phyloP scores from a whole-genome alignment of 371 early-diverging fungal species.

The Mucor ambiguus region DNA sequence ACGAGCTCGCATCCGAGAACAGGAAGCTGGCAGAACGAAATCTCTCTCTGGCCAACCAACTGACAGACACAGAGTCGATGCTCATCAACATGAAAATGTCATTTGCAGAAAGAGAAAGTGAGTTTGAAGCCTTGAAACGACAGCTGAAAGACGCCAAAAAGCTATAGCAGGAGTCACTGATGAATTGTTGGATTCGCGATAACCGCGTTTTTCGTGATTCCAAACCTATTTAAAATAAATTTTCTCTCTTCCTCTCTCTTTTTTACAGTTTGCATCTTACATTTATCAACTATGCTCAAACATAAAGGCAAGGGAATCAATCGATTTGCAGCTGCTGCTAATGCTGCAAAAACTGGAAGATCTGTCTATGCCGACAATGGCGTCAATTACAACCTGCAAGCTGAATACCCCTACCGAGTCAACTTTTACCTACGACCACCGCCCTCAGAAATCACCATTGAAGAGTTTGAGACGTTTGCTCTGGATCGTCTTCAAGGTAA shows the following conservation, averaged over 20 bases:
- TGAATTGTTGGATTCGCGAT: slow-evolving; percentile 5
- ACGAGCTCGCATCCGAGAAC: slow-evolving; percentile 46
- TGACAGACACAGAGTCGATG: slow-evolving; percentile 61
- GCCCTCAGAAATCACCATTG: slow-evolving; percentile 79
- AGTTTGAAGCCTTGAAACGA: slow-evolving; percentile 53
- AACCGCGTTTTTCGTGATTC: slow-evolving; percentile 15
- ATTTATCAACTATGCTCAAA: slow-evolving; percentile 20
- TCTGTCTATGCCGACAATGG: slow-evolving; percentile 20
- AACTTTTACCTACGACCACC: slow-evolving; percentile 83
- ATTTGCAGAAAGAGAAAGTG: slow-evolving; percentile 73
- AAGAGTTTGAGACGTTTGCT: slow-evolving; percentile 91
- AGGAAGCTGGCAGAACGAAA: slow-evolving; percentile 57
- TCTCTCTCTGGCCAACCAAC: slow-evolving; percentile 53
- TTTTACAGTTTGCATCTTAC: neutral
- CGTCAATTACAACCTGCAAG: slow-evolving; percentile 11
- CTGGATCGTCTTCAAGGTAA: slow-evolving; percentile 88
- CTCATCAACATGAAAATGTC: slow-evolving; percentile 65
- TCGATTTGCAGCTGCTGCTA: slow-evolving; percentile 32
- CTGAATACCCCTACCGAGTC: slow-evolving; percentile 73
- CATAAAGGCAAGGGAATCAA: slow-evolving; percentile 24
- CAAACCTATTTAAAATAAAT: neutral
- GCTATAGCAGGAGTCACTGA: neutral
- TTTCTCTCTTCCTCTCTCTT: slow-evolving; percentile 5
- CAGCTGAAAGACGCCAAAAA: slow-evolving; percentile 25
- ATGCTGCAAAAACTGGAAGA: slow-evolving; percentile 6